Evolutionary conservation across 495 filamentous ascomycete genomes (phyloP), one percentile per base, ranked within the genome.

Genomic region (Xylaria cubensis): DNA sequence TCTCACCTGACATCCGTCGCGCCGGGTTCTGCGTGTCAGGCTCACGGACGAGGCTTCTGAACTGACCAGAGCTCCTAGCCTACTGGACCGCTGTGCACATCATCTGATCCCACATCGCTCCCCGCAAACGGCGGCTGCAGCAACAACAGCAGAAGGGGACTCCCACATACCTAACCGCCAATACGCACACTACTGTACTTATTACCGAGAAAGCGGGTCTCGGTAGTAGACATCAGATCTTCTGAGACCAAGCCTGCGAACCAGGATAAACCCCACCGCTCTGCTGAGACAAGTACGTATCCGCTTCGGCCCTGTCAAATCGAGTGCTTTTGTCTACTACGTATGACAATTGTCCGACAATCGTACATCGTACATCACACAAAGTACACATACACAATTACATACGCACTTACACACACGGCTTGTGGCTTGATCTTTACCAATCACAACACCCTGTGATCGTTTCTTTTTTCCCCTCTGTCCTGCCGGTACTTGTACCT

Each of bases 91-190:
- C 46, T 67, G 64, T 42, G 48, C 66, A 41, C 41, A 69, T 69
- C 67, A 69, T 50, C 67, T 69, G 56, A 59, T 62, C 50, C 55
- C 58, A 13, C n/a, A 46, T 32, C 12, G 13, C 51, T 8, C 55
- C 50, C 55, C 67, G 67, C 67, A 69, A 41, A 69, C 67, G 56
- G 67, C 67, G 55, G 67, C 67, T 69, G 67, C 67, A 61, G 53
- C 67, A n/a, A 39, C 36, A 39, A 39, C 36, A 39, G 6, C 36
- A 39, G 10, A 4, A 42, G 8, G 64, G 62, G 41, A 19, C 26
- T 48, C 7, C 64, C 44, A 66, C 29, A 51, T 29, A 5, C 53
- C 4, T 17, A 39, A 12, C 26, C 26, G 26, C 26, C 58, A 36
- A 4, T 4, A 21, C n/a, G 3, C 29, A 29, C 51, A 26, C 7